Evolutionary conservation across 306 rosid species (phyloP).

Genomic region (Erythrophleum fordii): DNA sequence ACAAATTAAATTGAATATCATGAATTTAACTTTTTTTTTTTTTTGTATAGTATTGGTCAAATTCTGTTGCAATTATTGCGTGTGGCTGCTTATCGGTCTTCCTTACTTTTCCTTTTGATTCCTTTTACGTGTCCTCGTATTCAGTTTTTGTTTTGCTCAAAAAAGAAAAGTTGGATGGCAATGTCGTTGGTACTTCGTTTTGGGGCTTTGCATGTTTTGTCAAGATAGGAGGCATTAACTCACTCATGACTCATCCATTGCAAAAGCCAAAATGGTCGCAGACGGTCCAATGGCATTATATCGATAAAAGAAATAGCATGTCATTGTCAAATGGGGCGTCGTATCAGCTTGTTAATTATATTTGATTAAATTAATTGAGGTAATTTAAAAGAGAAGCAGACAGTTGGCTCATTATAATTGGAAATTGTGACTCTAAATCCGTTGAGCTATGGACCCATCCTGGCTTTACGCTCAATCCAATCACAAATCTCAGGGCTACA

Average conservation of each 20-base stretch:
- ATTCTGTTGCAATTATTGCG: slow-evolving; percentile 14
- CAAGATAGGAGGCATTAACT: background rate
- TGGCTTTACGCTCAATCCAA: background rate
- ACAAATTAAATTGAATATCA: background rate
- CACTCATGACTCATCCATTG: background rate
- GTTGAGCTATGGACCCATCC: background rate
- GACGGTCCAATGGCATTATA: slow-evolving; percentile 18
- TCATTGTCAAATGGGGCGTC: background rate
- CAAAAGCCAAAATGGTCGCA: background rate
- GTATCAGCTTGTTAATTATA: background rate
- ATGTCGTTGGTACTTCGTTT: background rate
- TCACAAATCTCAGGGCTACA: background rate
- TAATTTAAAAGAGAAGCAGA: background rate
- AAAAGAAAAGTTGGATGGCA: background rate
- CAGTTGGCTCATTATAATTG: slow-evolving; percentile 16
- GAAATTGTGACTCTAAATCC: background rate
- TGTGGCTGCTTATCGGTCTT: slow-evolving; percentile 2
- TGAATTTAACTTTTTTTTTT: background rate
- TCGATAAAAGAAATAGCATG: background rate
- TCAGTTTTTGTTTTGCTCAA: background rate
- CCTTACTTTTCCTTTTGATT: background rate
- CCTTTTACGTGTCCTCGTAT: background rate
- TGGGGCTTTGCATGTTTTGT: slow-evolving; percentile 14
- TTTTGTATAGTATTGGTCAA: background rate
- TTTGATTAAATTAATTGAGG: background rate